phyloP scores from a whole-genome alignment of 2,329 filamentous ascomycete genomes.

The Macrophomina pseudophaseolina region DNA sequence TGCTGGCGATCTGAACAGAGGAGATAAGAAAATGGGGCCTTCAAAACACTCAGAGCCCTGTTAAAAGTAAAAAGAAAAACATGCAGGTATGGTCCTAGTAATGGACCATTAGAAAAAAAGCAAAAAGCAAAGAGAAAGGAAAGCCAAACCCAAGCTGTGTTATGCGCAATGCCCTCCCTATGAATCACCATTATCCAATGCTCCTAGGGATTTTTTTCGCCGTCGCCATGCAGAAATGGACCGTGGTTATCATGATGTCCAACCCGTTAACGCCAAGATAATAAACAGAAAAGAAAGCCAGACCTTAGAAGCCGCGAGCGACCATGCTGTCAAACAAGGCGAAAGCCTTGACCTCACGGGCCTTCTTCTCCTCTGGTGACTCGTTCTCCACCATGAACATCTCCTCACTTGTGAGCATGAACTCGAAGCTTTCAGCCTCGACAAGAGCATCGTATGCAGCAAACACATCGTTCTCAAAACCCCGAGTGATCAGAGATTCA shows the following conservation, averaged over 20 bases:
- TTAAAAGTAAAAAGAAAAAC: neutral
- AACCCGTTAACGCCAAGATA: neutral
- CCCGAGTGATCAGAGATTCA: conserved; percentile 13
- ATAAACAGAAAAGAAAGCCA: neutral
- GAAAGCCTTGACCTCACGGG: neutral
- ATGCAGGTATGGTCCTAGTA: neutral
- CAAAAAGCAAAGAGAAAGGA: neutral
- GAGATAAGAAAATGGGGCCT: neutral
- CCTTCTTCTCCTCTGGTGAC: neutral
- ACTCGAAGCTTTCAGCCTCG: neutral
- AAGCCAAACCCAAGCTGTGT: too few relatives aligned
- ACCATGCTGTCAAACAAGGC: neutral
- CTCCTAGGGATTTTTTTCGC: neutral
- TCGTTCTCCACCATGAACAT: neutral
- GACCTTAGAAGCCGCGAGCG: neutral
- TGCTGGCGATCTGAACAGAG: neutral
- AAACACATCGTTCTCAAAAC: neutral
- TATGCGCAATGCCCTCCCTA: too few relatives aligned
- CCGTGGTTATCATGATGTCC: neutral
- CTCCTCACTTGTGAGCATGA: neutral
- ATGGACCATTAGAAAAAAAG: neutral
- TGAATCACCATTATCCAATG: neutral
- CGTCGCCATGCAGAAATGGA: neutral
- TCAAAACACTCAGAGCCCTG: conserved; percentile 5
- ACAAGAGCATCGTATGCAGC: neutral